phyloP scores from a whole-genome alignment of 2,329 filamentous ascomycete genomes.

The Dryadomyces sulphureus region DNA sequence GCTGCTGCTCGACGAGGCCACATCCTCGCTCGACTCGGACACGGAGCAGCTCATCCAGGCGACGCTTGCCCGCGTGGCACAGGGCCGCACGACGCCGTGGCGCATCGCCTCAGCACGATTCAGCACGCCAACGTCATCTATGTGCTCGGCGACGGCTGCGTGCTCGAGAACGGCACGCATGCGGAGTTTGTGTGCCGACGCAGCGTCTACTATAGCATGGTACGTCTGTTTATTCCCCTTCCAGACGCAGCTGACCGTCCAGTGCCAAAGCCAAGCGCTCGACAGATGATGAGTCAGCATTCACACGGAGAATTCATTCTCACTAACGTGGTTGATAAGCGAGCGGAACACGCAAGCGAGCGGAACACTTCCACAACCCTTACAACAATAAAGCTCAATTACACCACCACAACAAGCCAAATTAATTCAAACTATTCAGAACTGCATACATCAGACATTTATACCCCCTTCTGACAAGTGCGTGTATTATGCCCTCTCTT shows the following conservation, averaged over 20 bases:
- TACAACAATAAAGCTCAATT: too few relatives aligned
- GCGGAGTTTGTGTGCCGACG: constrained; percentile 32
- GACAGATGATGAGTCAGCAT: neutral
- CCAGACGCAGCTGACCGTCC: neutral
- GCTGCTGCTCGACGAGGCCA: constrained; percentile 44
- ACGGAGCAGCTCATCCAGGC: constrained; percentile 46
- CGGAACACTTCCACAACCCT: too few relatives aligned
- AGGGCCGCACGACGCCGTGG: constrained; percentile 56
- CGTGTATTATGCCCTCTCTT: too few relatives aligned
- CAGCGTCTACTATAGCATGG: constrained; percentile 45
- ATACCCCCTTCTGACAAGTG: too few relatives aligned
- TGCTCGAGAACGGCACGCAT: constrained; percentile 40
- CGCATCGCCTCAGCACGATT: constrained; percentile 42
- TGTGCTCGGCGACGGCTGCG: constrained; percentile 52
- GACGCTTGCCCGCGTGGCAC: constrained; percentile 48
- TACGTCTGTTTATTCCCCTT: constrained; percentile 18
- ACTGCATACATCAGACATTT: too few relatives aligned
- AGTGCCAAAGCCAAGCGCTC: constrained; percentile 46
- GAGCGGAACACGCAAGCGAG: too few relatives aligned
- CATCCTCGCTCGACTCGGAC: constrained; percentile 43
- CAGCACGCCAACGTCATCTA: constrained; percentile 8
- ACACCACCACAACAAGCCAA: too few relatives aligned
- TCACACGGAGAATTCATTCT: too few relatives aligned
- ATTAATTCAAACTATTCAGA: too few relatives aligned
- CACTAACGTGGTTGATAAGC: too few relatives aligned